A percentile compares a stretch with the other conserved stretches of the same genome.
Evolutionary conservation across 768 basidiomycete genomes (phyloP).

Genomic region (Hygrophoropsis aurantiaca): DNA sequence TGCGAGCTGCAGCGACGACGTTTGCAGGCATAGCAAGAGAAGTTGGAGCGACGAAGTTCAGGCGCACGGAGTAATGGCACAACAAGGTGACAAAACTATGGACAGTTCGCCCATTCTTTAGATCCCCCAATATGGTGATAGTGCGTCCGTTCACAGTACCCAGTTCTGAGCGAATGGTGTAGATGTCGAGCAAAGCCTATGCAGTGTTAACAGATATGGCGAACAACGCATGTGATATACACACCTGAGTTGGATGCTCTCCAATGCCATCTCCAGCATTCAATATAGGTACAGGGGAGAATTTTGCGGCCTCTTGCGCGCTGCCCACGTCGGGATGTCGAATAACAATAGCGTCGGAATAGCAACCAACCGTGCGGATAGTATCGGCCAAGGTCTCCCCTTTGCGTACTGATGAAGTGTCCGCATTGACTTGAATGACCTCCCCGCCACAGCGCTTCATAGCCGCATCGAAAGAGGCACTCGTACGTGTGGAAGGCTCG

Average conservation of each 20-base stretch:
- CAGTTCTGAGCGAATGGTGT: conserved; percentile 95
- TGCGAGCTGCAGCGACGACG: conserved; percentile 81
- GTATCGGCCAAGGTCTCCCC: conserved; percentile 95
- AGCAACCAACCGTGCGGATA: conserved; percentile 90
- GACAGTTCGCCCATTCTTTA: conserved; percentile 97
- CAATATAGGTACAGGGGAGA: conserved; percentile 91
- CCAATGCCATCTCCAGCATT: conserved; percentile 98
- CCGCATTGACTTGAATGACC: conserved; percentile 81
- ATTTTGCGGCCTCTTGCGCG: conserved; percentile 94
- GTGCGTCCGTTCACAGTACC: conserved; percentile 97
- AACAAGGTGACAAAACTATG: conserved; percentile 93
- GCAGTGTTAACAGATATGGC: neutral
- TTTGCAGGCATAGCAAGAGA: conserved; percentile 85
- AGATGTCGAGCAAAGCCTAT: conserved; percentile 82
- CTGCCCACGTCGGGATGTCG: conserved; percentile 94
- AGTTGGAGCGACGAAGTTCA: conserved; percentile 93
- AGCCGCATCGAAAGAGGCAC: conserved; percentile 94
- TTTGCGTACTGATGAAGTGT: conserved; percentile 86
- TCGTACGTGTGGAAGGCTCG: conserved; percentile 95
- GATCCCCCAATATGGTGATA: conserved; percentile 89
- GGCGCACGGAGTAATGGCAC: conserved; percentile 86
- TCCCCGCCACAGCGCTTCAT: conserved; percentile 99
- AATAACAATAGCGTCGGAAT: conserved; percentile 91
- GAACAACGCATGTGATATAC: conserved; percentile 16
- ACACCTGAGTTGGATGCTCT: conserved; percentile 93